Conservation (phyloP, 1,284 basidiomycete genomes). For the Abortiporus biennis region DNA sequence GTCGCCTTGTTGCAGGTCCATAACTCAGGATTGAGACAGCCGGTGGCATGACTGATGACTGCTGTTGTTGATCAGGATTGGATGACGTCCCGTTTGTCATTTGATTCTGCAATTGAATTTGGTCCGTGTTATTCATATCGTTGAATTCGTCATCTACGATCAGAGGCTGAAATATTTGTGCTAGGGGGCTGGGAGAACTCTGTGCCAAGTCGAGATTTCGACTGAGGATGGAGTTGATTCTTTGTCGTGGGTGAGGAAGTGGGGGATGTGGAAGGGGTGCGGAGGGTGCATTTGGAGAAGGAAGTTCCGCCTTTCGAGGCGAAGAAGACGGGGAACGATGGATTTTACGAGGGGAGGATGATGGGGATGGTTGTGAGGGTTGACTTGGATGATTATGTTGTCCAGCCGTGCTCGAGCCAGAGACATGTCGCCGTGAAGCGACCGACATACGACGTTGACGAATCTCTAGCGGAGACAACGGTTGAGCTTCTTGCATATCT, state of each 20-base stretch:
- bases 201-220: slow-evolving; percentile 36
- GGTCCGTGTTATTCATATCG: slow-evolving; percentile 16
- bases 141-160: slow-evolving; percentile 42
- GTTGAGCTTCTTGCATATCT: slow-evolving; percentile 33
- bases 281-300: too few relatives aligned
- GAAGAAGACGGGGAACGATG: slow-evolving; percentile 13
- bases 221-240: slow-evolving; percentile 41
- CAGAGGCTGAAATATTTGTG: slow-evolving; percentile 67
- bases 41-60: not conserved
- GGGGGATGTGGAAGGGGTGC: slow-evolving; percentile 14
- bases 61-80: slow-evolving; percentile 13
- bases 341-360: slow-evolving; percentile 11
- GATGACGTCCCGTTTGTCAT: slow-evolving; percentile 2
- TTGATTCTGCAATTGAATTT: too few relatives aligned
- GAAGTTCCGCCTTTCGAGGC: slow-evolving; percentile 16
- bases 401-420: slow-evolving; percentile 12
- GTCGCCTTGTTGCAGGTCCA: slow-evolving; percentile 51
- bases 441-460: slow-evolving; percentile 26
- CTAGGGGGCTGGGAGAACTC: slow-evolving; percentile 54
- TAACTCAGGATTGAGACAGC: slow-evolving; percentile 37
- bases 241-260: slow-evolving; percentile 30
- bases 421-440: slow-evolving; percentile 23
- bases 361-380: not conserved
- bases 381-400: not conserved
- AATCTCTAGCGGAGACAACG: slow-evolving; percentile 19